Conservation (phyloP, 1,284 basidiomycete species). For the Papiliotrema laurentii region DNA sequence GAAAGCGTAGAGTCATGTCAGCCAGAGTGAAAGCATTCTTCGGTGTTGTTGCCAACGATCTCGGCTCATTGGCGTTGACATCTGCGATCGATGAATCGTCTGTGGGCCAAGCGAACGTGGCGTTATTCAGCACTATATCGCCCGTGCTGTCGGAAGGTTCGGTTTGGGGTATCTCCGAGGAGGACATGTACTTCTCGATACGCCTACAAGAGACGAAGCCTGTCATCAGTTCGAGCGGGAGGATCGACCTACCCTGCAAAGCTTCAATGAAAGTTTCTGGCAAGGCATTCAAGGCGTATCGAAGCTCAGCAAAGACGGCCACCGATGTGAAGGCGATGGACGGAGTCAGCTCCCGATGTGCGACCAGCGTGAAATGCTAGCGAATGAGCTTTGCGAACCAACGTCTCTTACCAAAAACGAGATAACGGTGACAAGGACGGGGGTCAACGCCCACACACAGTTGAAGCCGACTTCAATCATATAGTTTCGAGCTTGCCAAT, state of each 20-base stretch:
- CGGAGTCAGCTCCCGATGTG: conserved; percentile 65
- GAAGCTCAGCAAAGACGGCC: conserved; percentile 79
- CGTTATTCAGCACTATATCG: conserved; percentile 68
- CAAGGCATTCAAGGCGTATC: conserved; percentile 64
- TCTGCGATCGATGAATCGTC: conserved; percentile 48
- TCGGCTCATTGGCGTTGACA: neutral
- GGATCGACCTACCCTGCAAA: conserved; percentile 57
- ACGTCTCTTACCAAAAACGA: conserved; percentile 36
- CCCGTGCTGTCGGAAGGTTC: conserved; percentile 54
- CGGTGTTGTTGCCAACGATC: conserved; percentile 67
- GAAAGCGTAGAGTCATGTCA: conserved; percentile 76
- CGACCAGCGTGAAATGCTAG: conserved; percentile 61
- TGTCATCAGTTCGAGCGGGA: conserved; percentile 1
- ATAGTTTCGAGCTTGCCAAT: conserved; percentile 79
- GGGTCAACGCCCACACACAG: conserved; percentile 61
- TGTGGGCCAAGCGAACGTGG: conserved; percentile 85
- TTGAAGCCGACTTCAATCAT: conserved; percentile 79
- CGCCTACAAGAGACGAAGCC: conserved; percentile 77
- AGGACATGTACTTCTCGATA: conserved; percentile 81
- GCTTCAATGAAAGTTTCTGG: conserved; percentile 87
- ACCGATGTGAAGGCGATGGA: conserved; percentile 73
- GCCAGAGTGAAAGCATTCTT: conserved; percentile 71
- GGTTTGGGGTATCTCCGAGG: conserved; percentile 63
- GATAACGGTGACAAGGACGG: conserved; percentile 47
- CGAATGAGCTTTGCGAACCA: neutral